Percentiles rank a stretch among this genome's conserved stretches.
phyloP scores from a whole-genome alignment of 306 rosid species.

The Nissolia schottii region DNA sequence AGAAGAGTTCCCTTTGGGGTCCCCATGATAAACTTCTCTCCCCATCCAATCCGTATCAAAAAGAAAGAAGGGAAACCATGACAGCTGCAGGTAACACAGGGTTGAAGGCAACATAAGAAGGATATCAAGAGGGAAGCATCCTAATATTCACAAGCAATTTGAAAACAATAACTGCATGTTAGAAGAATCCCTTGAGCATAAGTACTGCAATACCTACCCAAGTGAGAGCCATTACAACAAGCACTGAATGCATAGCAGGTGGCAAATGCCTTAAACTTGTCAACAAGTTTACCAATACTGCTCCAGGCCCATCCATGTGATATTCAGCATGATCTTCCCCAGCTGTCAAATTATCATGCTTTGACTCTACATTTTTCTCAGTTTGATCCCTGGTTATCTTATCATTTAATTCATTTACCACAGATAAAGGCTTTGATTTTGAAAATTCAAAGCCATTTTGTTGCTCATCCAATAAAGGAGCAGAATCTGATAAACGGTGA shows the following conservation, averaged over 20 bases:
- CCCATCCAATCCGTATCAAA: conserved; percentile 99
- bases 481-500: conserved; percentile 58
- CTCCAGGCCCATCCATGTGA: conserved; percentile 81
- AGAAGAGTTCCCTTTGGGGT: conserved; percentile 70
- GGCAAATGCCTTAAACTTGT: conserved; percentile 96
- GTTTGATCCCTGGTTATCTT: conserved; percentile 26
- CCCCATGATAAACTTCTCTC: conserved; percentile 96
- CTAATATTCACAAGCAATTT: conserved; percentile 16
- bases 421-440: conserved; percentile 38
- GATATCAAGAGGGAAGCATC: conserved; percentile 23
- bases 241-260: conserved; percentile 96
- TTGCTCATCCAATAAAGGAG: conserved; percentile 75
- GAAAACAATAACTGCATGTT: background rate
- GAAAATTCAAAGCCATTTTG: conserved; percentile 46
- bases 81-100: conserved; percentile 51
- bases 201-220: conserved; percentile 60
- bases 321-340: conserved; percentile 52
- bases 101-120: conserved; percentile 18
- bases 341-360: conserved; percentile 35
- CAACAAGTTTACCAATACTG: conserved; percentile 85
- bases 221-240: conserved; percentile 93
- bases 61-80: conserved; percentile 98
- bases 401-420: conserved; percentile 26
- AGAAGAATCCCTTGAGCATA: conserved; percentile 19
- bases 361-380: conserved; percentile 37